phyloP scores from a whole-genome alignment of 208 protist species.

The Angomonas ambiguus region DNA sequence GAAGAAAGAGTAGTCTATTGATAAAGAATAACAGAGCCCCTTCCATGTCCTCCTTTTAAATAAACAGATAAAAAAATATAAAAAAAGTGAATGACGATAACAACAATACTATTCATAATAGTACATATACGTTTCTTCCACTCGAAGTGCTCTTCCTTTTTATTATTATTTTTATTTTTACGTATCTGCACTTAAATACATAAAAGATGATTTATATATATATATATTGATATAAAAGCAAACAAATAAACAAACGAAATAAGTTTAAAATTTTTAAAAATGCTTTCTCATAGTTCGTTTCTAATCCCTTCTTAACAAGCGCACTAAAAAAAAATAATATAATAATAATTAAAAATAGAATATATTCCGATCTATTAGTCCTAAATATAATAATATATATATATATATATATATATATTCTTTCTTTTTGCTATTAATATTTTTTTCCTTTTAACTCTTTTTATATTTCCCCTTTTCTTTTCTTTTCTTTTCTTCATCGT shows the following conservation, averaged over 20 bases:
- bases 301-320: conserved; percentile 1
- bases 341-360: background rate
- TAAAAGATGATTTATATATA: no score
- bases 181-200: no score
- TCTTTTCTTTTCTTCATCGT: conserved; percentile 8
- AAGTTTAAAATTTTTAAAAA: no score
- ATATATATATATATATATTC: conserved; percentile 13
- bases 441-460: background rate
- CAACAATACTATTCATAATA: no score
- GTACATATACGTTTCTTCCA: no score
- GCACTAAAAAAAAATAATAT: background rate
- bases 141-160: no score
- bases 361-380: no score
- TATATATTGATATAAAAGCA: no score
- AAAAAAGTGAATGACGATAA: background rate
- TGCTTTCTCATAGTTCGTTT: background rate
- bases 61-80: conserved; percentile 6
- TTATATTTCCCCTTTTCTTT: background rate
- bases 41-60: background rate
- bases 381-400: no score
- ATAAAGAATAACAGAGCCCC: background rate
- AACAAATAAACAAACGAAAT: no score
- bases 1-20: background rate
- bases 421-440: background rate
- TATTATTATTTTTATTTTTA: no score